Percentiles rank a stretch among this genome's conserved stretches.
Evolutionary conservation across 495 filamentous ascomycete species (phyloP).

Genomic region (Amphirosellinia nigrospora): DNA sequence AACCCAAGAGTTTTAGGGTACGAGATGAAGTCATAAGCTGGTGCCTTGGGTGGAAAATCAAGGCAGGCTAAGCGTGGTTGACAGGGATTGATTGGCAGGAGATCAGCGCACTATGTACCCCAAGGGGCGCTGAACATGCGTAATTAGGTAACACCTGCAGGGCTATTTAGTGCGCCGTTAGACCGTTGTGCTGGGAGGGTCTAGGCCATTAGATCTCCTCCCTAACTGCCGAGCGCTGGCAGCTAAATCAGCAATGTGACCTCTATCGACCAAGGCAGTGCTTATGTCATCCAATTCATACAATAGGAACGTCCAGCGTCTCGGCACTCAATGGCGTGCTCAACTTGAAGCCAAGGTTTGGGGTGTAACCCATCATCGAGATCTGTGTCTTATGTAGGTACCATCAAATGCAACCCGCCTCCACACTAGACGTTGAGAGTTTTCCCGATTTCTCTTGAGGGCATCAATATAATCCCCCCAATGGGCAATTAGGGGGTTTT

Average conservation of each 20-base stretch:
- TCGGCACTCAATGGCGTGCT: background rate
- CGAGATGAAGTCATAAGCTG: conserved; percentile 11
- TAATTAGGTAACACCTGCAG: background rate
- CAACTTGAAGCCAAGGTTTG: background rate
- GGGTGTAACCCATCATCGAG: conserved; percentile 1
- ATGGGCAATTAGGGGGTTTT: background rate
- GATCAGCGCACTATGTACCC: background rate
- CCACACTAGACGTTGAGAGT: background rate
- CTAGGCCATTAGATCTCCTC: background rate
- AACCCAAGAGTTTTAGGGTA: background rate
- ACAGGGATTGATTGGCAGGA: conserved; percentile 2
- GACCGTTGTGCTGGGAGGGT: background rate
- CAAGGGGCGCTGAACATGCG: no score
- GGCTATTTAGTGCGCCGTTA: background rate
- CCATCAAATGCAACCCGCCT: conserved; percentile 7
- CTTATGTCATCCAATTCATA: conserved; percentile 6
- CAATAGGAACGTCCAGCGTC: background rate
- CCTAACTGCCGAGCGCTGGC: conserved; percentile 7
- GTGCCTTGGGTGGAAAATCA: conserved; percentile 9
- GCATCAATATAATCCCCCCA: background rate
- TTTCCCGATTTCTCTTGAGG: background rate
- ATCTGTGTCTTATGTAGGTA: conserved; percentile 1
- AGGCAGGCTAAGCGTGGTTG: conserved; percentile 19
- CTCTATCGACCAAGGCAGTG: background rate
- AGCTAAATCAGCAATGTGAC: background rate